Percentiles rank a stretch among this genome's conserved stretches.
Conservation (phyloP, 192 early-diverging fungal species). For the Dimargaris cristalligena region DNA sequence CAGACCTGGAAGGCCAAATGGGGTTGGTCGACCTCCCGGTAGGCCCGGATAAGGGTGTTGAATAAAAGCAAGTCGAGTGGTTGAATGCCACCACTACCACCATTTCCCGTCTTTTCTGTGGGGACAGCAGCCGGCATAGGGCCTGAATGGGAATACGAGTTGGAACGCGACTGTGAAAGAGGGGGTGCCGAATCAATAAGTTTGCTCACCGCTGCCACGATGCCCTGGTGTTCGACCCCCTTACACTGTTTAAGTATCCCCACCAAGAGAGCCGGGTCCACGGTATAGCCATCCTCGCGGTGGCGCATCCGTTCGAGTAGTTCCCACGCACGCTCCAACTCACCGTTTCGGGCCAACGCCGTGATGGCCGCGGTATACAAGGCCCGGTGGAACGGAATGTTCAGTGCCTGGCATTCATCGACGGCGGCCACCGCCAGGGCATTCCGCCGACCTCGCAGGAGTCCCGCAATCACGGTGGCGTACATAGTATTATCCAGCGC, state of each 20-base stretch:
- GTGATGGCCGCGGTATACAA: constrained; percentile 6
- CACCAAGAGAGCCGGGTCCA: too few relatives aligned
- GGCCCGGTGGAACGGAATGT: background rate
- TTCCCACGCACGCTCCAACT: background rate
- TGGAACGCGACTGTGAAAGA: too few relatives aligned
- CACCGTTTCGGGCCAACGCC: background rate
- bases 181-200: background rate
- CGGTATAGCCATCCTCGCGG: too few relatives aligned
- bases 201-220: background rate
- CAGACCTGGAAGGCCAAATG: background rate
- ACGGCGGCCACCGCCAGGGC: constrained; percentile 1
- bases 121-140: background rate
- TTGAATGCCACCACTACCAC: too few relatives aligned
- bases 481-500: background rate
- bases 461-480: constrained; percentile 1
- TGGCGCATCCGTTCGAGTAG: background rate
- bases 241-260: background rate
- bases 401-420: background rate
- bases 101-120: too few relatives aligned
- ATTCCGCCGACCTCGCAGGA: background rate
- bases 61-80: constrained; percentile 2
- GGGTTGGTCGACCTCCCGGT: background rate
- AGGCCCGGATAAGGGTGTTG: constrained; percentile 2
- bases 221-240: background rate
- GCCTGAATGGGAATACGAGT: too few relatives aligned